phyloP scores from a whole-genome alignment of 1,284 basidiomycete genomes.

The Ustilago curta region DNA sequence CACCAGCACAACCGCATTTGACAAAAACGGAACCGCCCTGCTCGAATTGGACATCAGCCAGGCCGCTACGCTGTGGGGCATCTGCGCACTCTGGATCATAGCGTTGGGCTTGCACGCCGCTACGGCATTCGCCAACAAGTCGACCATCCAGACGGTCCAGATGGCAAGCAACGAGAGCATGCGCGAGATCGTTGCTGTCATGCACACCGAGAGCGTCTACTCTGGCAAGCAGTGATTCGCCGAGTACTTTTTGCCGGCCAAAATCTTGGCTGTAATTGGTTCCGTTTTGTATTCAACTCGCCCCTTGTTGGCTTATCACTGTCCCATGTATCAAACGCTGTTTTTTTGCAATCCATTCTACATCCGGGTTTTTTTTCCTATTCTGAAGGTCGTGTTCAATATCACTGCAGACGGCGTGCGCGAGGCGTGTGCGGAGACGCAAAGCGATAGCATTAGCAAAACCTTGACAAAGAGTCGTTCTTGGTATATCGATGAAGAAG shows the following conservation, averaged over 20 bases:
- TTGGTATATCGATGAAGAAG: neutral
- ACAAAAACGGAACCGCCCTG: constrained; percentile 25
- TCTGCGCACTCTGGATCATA: constrained; percentile 47
- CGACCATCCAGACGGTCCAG: constrained; percentile 42
- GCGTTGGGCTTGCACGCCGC: constrained; percentile 33
- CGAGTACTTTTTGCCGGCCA: no score
- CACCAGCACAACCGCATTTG: constrained; percentile 14
- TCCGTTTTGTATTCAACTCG: constrained; percentile 2
- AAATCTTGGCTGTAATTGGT: no score
- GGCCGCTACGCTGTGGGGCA: constrained; percentile 48
- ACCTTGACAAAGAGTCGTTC: constrained; percentile 6
- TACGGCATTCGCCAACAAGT: constrained; percentile 47
- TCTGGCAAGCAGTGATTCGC: constrained; percentile 28
- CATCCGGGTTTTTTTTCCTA: no score
- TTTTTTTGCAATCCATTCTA: neutral
- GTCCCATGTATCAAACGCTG: neutral
- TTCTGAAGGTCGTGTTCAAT: constrained; percentile 1
- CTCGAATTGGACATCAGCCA: constrained; percentile 47
- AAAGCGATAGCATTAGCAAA: constrained; percentile 30
- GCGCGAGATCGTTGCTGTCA: constrained; percentile 44
- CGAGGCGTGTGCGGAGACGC: neutral
- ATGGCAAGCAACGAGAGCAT: constrained; percentile 42
- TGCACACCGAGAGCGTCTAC: constrained; percentile 50
- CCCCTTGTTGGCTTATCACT: constrained; percentile 5
- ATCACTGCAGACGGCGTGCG: neutral